Evolutionary conservation across 1,284 basidiomycete species (phyloP), one percentile per base, ranked within the genome.

Genomic region (Peniophora sp.): DNA sequence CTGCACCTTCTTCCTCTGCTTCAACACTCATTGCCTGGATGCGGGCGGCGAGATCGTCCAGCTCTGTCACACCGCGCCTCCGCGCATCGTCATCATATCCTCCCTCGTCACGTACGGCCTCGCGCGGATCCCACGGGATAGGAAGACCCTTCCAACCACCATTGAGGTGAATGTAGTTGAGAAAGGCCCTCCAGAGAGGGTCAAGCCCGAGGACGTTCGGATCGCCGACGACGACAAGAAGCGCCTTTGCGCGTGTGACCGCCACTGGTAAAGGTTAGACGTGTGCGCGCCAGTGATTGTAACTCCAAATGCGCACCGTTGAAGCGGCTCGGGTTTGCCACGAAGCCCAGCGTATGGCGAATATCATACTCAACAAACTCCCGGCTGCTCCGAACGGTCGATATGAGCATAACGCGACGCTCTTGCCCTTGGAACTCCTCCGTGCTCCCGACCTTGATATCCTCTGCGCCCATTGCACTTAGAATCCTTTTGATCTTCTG

Each of bases 361-460:
- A 84, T 65, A 60, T 85, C 81, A 38, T 74, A 76, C 16, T 73
- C 65, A n/a, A 85, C 65, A 55, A 72, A 77, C 25, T 82, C 71
- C 2, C 63, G 65, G 58, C 73, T 82, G 57, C 80, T 83, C 54
- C 83, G 67, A 1, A 85, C 83, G 9, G 81, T 83, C 1, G 81
- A 83, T 12, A 85, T 73, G 55, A 85, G 81, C 46, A 85, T 83
- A 5, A 82, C 72, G 0, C 72, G 69, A 16, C 81, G 77, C 65
- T 85, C 83, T 80, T 84, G 49, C 6, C 81, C 82, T 61, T 85
- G 81, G 63, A 83, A 85, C 52, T 81, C 77, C 61, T 85, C 81
- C 1, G 82, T 79, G 50, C 73, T 79, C n/a, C 79, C 81, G 17
- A 83, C 77, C 51, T 78, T 82, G 54, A 81, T 69, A 3, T 65